A percentile compares a stretch with the other conserved stretches of the same genome.
Conservation (phyloP, 2,329 filamentous ascomycete genomes). For the Drechslerella stenobrocha region DNA sequence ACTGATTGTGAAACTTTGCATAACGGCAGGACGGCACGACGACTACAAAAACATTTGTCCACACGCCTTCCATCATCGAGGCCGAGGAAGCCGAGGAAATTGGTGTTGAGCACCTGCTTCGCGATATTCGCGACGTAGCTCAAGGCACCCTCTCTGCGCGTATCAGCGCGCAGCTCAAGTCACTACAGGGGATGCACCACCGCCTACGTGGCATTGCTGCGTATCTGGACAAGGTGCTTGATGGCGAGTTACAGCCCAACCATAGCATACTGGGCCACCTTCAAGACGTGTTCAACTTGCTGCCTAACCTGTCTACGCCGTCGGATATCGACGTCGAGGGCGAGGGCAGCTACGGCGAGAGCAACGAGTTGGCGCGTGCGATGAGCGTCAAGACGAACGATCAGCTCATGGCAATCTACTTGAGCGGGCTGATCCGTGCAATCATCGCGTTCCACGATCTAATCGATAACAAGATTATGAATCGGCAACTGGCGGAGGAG, state of each 20-base stretch:
- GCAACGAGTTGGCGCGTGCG: conserved; percentile 85
- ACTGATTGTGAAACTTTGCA: conserved; percentile 5
- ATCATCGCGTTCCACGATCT: conserved; percentile 99
- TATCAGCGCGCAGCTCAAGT: conserved; percentile 96
- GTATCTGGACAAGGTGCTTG: conserved; percentile 94
- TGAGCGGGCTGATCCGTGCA: conserved; percentile 92
- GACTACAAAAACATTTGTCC: conserved; percentile 94
- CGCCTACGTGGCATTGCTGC: conserved; percentile 91
- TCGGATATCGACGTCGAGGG: conserved; percentile 63
- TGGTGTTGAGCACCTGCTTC: conserved; percentile 93
- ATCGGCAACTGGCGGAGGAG: conserved; percentile 94
- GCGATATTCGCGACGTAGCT: conserved; percentile 96
- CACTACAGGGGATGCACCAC: conserved; percentile 90
- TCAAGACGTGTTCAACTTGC: conserved; percentile 98
- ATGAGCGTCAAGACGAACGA: conserved; percentile 99
- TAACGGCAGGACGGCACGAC: conserved; percentile 82
- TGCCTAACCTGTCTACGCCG: conserved; percentile 90
- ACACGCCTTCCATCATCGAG: conserved; percentile 97
- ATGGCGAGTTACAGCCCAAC: conserved; percentile 90
- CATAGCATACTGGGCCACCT: conserved; percentile 96
- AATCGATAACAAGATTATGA: conserved; percentile 99
- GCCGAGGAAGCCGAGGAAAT: conserved; percentile 99
- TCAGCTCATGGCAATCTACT: conserved; percentile 96
- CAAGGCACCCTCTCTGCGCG: conserved; percentile 94
- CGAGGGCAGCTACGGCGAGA: conserved; percentile 63